phyloP scores from a whole-genome alignment of 306 rosid genomes.

The Vigna hirtella region DNA sequence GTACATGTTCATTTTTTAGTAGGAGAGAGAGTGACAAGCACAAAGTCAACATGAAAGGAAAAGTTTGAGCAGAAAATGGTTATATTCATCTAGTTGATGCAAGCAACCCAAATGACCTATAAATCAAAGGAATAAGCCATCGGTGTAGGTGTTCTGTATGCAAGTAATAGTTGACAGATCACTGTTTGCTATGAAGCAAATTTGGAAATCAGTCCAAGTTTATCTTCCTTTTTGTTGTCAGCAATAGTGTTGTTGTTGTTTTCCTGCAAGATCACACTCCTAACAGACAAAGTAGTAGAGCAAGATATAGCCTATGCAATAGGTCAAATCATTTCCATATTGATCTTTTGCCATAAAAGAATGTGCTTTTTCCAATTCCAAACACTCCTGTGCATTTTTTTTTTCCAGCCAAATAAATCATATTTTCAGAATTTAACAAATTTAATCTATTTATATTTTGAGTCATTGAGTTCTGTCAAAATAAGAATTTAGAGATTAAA shows the following conservation, averaged over 20 bases:
- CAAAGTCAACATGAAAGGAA: neutral
- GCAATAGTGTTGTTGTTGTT: neutral
- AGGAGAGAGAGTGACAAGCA: constrained; percentile 47
- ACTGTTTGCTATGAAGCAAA: neutral
- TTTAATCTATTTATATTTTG: neutral
- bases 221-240: neutral
- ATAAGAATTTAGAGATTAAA: neutral
- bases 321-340: constrained; percentile 29
- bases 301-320: neutral
- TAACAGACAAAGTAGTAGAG: neutral
- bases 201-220: constrained; percentile 16
- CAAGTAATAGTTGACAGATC: constrained; percentile 33
- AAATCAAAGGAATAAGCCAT: constrained; percentile 33
- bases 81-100: constrained; percentile 41
- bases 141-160: constrained; percentile 37
- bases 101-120: constrained; percentile 38
- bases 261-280: neutral
- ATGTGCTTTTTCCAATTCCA: neutral
- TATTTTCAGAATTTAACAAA: neutral
- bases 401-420: neutral
- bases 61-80: constrained; percentile 20
- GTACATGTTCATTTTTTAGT: too few species aligned
- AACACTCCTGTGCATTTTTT: neutral
- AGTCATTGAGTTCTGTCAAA: neutral
- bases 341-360: neutral